Evolutionary conservation across 129 eudicot genomes (phyloP).

Genomic region (Helianthus tuberosus): DNA sequence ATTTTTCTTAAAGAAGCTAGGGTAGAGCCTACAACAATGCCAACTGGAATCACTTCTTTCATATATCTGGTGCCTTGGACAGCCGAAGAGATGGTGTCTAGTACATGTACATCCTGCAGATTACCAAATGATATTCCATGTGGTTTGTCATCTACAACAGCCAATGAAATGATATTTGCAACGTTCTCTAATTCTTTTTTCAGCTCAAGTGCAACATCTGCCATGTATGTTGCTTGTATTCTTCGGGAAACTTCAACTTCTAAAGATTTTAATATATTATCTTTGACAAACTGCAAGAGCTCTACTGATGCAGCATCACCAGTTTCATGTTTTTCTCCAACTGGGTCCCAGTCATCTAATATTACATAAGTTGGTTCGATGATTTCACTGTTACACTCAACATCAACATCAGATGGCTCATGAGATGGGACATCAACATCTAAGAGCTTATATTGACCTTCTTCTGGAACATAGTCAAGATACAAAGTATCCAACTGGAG

Average conservation of each 20-base stretch:
- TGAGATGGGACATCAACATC: slow-evolving; percentile 33
- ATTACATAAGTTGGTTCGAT: slow-evolving; percentile 82
- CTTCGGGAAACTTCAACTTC: slow-evolving; percentile 69
- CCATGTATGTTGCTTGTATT: slow-evolving; percentile 47
- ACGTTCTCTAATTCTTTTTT: slow-evolving; percentile 59
- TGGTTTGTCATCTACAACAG: slow-evolving; percentile 47
- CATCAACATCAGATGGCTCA: slow-evolving; percentile 20
- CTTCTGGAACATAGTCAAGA: slow-evolving; percentile 81
- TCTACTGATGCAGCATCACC: slow-evolving; percentile 28
- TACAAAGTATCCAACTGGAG: slow-evolving; percentile 48
- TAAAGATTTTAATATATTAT: slow-evolving; percentile 48
- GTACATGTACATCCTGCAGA: slow-evolving; percentile 52
- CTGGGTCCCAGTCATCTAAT: slow-evolving; percentile 55
- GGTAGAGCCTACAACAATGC: slow-evolving; percentile 77
- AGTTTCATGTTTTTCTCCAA: slow-evolving; percentile 36
- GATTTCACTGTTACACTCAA: slow-evolving; percentile 33
- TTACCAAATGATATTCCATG: slow-evolving; percentile 29
- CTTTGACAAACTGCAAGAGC: slow-evolving; percentile 44
- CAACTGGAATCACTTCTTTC: slow-evolving; percentile 77
- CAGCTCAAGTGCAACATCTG: slow-evolving; percentile 55
- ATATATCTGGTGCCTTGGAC: slow-evolving; percentile 60
- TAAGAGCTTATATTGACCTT: slow-evolving; percentile 73
- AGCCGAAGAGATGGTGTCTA: slow-evolving; percentile 60
- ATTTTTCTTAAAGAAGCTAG: slow-evolving; percentile 71
- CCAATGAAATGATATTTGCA: slow-evolving; percentile 60